These are phyloP conservation scores for Boletus fagicola DNA, from an alignment of 768 basidiomycete genomes.

Conservation along the genomic window DNA sequence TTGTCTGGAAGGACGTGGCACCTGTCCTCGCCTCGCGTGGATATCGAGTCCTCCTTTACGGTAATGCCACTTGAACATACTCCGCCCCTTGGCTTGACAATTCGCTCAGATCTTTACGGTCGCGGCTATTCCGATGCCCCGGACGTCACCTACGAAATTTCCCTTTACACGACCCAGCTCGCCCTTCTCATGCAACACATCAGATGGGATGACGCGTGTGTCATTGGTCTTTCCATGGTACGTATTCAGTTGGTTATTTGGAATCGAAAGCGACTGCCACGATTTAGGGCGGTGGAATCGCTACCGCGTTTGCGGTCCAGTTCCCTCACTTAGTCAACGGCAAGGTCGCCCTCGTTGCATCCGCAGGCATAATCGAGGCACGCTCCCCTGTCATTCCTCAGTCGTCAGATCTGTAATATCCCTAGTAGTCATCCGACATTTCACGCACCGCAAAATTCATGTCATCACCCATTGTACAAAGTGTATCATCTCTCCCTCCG, in stretches of 20 bases:
- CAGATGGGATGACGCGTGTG: conserved; percentile 62
- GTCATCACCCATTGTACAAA: conserved; percentile 73
- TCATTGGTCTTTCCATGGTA: conserved; percentile 79
- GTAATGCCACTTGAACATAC: conserved; percentile 34
- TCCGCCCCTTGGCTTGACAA: conserved; percentile 1
- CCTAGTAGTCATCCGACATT: conserved; percentile 55
- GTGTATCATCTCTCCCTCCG: conserved; percentile 58
- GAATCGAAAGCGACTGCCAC: conserved; percentile 12
- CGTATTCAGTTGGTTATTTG: background rate
- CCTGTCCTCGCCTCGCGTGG: conserved; percentile 60
- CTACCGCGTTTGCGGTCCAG: conserved; percentile 64
- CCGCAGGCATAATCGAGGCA: conserved; percentile 69
- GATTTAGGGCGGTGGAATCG: conserved; percentile 67
- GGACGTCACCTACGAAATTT: conserved; percentile 59
- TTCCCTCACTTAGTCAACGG: conserved; percentile 72
- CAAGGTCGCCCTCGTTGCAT: conserved; percentile 64
- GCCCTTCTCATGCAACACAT: conserved; percentile 80
- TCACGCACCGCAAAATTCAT: conserved; percentile 76
- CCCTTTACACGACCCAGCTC: conserved; percentile 72
- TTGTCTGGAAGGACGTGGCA: conserved; percentile 76
- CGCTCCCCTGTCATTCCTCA: background rate
- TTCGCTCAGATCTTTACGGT: conserved; percentile 67
- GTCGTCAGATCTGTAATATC: background rate
- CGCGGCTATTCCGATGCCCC: conserved; percentile 84
- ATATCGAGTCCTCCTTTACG: conserved; percentile 74